These are phyloP conservation scores for Ramaria sp. DNA, from an alignment of 768 basidiomycete species.

Conservation along the genomic window DNA sequence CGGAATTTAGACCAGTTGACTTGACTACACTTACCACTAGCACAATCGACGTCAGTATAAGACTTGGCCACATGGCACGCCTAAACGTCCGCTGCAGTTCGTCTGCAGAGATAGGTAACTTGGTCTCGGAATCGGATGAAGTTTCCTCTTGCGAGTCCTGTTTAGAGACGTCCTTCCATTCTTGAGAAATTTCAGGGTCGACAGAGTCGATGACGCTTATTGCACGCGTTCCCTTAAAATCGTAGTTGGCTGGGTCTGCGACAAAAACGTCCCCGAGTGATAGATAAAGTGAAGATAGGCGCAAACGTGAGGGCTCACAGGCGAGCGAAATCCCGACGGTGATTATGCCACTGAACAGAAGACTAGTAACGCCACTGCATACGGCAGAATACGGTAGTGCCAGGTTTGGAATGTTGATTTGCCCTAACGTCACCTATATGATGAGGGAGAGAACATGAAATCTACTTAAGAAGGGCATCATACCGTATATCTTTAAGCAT, in stretches of 20 bases:
- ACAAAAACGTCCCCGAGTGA: conserved; percentile 1
- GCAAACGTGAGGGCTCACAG: conserved; percentile 15
- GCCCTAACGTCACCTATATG: conserved; percentile 15
- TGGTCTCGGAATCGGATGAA: not conserved
- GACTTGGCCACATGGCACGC: conserved; percentile 25
- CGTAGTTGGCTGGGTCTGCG: conserved; percentile 26
- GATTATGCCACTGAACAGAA: conserved; percentile 28
- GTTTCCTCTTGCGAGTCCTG: not conserved
- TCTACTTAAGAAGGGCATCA: too few relatives aligned
- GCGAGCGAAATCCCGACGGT: conserved; percentile 26
- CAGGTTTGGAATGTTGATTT: conserved; percentile 26
- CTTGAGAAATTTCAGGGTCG: conserved; percentile 7
- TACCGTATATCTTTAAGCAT: conserved; percentile 39
- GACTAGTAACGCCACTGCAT: conserved; percentile 27
- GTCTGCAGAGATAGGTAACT: not conserved
- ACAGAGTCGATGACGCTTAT: conserved; percentile 23
- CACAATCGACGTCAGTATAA: conserved; percentile 23
- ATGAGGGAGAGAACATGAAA: not conserved
- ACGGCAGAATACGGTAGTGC: conserved; percentile 31
- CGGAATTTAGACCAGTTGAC: not conserved
- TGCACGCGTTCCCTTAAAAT: conserved; percentile 26
- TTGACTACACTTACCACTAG: conserved; percentile 21
- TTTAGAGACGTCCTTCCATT: not conserved
- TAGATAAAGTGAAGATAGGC: not conserved
- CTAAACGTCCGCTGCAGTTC: conserved; percentile 18